Evolutionary conservation across 192 early-diverging fungal genomes (phyloP), one percentile per base, ranked within the genome.

Genomic region (Coemansia sp.): DNA sequence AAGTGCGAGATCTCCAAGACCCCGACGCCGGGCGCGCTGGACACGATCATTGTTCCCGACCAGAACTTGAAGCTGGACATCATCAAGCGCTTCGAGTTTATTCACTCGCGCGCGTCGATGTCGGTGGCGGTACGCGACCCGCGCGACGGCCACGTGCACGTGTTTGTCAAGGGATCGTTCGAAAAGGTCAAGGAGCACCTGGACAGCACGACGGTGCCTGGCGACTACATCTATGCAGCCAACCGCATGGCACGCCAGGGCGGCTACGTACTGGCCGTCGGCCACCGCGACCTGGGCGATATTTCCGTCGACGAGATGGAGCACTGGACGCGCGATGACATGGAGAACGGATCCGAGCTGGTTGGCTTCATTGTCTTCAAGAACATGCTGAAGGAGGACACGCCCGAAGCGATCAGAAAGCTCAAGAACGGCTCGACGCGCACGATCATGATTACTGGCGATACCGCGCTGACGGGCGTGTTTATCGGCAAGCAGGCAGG

Each of bases 381-480:
- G 17, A 92, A 92, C 70, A 81, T 79, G 72, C 73, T 92, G 25
- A 89, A 90, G 61, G 62, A 64, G 5, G 87, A 90, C 64, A 89
- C 90, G 0, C 50, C 60, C 3, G 78, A 77, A 10, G 86, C 87
- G 10, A 81, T 92, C 32, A 61, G 75, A 10, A 80, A 85, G 46
- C 77, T 92, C 26, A 76, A 85, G 38, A 67, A 53, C 10, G 90
- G 87, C 12, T 84, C 79, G 27, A 82, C 80, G 8, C 79, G 90
- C 17, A 79, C 80, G 1, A 85, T 92, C 9, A 92, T 92, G 90
- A 84, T 92, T 44, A 90, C 90, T 1, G 90, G 90, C 38, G 90
- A 92, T 66, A 85, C 85, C 4, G 85, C 83, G 8, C 71, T 84
- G 31, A 92, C 88, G 7, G 88, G 81, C 25, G 75, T 86, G 9